These are phyloP conservation scores for Rubia tinctorum DNA, from an alignment of 305 asterid species.

Conservation along the genomic window DNA sequence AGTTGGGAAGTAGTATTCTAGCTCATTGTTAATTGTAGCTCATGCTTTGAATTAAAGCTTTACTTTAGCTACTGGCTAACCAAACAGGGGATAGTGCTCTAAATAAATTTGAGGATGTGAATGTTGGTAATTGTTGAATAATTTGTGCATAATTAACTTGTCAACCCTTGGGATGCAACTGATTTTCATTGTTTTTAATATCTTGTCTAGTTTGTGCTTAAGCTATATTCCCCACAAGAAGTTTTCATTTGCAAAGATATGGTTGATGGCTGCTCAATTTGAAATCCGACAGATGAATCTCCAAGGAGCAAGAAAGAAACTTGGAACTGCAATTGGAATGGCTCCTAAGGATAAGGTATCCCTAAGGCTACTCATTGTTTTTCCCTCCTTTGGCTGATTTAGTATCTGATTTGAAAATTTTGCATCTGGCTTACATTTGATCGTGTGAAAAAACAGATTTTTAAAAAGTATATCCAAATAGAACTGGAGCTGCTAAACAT, in stretches of 20 bases:
- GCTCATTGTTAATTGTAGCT: not conserved
- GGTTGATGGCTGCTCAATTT: conserved; percentile 82
- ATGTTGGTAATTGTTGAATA: conserved; percentile 5
- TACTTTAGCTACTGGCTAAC: not conserved
- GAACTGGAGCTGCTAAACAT: conserved; percentile 88
- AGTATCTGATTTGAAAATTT: not conserved
- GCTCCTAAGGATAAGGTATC: conserved; percentile 90
- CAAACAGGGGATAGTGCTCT: not conserved
- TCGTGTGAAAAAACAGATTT: conserved; percentile 48
- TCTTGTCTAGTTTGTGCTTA: conserved; percentile 55
- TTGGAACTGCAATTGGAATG: conserved; percentile 88
- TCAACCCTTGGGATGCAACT: not conserved
- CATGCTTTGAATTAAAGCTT: not conserved
- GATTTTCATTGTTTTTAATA: not conserved
- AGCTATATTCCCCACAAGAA: conserved; percentile 62
- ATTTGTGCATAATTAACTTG: not conserved
- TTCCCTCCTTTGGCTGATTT: conserved; percentile 3
- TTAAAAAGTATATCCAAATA: conserved; percentile 90
- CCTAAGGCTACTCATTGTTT: not conserved
- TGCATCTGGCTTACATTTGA: conserved; percentile 7
- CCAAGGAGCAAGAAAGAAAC: conserved; percentile 63
- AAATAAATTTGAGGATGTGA: not conserved
- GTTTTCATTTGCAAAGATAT: conserved; percentile 74
- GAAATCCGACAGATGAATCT: conserved; percentile 73
- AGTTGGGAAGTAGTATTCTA: no score